Conservation (phyloP, 371 early-diverging fungal genomes). For the Nematocida sp. region DNA sequence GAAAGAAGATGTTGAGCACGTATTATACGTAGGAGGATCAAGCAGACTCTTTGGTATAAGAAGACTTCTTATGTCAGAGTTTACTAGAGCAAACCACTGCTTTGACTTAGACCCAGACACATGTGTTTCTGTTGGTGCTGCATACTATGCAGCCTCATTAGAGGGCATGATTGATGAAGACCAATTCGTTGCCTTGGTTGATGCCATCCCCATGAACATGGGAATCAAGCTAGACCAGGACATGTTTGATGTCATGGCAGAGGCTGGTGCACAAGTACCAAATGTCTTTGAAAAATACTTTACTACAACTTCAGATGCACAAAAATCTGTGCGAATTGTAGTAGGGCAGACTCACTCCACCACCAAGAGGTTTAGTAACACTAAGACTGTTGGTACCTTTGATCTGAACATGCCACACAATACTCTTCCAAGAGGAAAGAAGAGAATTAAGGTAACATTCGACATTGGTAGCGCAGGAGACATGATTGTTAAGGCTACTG, state of each 20-base stretch:
- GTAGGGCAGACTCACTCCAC: slow-evolving; percentile 54
- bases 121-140: slow-evolving; percentile 93
- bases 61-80: slow-evolving; percentile 86
- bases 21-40: slow-evolving; percentile 96
- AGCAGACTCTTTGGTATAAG: slow-evolving; percentile 99
- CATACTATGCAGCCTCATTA: slow-evolving; percentile 87
- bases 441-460: slow-evolving; percentile 43
- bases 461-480: slow-evolving; percentile 56
- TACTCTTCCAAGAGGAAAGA: slow-evolving; percentile 46
- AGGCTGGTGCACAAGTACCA: slow-evolving; percentile 63
- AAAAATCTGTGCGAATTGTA: slow-evolving; percentile 65
- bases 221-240: slow-evolving; percentile 64
- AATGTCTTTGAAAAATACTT: slow-evolving; percentile 61
- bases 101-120: slow-evolving; percentile 95
- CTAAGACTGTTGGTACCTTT: slow-evolving; percentile 49
- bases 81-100: slow-evolving; percentile 91
- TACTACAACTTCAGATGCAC: slow-evolving; percentile 65
- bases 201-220: slow-evolving; percentile 66
- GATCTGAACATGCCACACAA: slow-evolving; percentile 49
- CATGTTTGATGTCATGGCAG: slow-evolving; percentile 60
- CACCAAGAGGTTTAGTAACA: slow-evolving; percentile 42
- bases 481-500: slow-evolving; percentile 41
- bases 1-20: slow-evolving; percentile 83
- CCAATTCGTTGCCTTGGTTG: slow-evolving; percentile 55
- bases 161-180: slow-evolving; percentile 73